Percentiles rank a stretch among this genome's conserved stretches.
Evolutionary conservation across 345 rosid genomes (phyloP).

Genomic region (Ailanthus altissimus): DNA sequence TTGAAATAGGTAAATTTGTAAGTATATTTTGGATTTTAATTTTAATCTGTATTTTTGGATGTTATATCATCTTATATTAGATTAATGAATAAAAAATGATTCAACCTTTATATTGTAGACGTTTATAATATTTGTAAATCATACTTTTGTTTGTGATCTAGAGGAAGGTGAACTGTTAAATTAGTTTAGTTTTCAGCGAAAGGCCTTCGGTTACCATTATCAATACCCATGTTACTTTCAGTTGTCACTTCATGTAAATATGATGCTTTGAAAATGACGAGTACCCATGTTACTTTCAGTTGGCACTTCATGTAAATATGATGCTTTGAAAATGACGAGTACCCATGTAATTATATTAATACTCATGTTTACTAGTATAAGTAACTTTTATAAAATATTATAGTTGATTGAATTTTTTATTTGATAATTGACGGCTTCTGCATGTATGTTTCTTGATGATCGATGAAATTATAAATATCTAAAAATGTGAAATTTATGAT

Average conservation of each 20-base stretch:
- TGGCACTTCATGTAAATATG: not conserved
- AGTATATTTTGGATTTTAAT: no score
- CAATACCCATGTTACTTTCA: not conserved
- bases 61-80: no score
- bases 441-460: conserved; percentile 10
- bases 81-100: not conserved
- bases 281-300: not conserved
- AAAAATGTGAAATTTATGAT: no score
- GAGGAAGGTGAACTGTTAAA: not conserved
- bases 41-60: no score
- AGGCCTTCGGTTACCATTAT: not conserved
- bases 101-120: not conserved
- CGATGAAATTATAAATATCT: no score
- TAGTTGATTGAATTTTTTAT: not conserved
- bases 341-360: not conserved
- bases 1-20: no score
- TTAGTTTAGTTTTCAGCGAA: no score
- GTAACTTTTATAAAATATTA: not conserved
- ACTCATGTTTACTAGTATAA: not conserved
- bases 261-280: not conserved
- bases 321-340: not conserved
- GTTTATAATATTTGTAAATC: not conserved
- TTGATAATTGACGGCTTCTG: not conserved
- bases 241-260: not conserved
- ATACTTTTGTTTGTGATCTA: not conserved